A percentile compares a stretch with the other conserved stretches of the same genome.
Evolutionary conservation across 768 basidiomycete genomes (phyloP).

Genomic region (Strobilomyces dryophilus): DNA sequence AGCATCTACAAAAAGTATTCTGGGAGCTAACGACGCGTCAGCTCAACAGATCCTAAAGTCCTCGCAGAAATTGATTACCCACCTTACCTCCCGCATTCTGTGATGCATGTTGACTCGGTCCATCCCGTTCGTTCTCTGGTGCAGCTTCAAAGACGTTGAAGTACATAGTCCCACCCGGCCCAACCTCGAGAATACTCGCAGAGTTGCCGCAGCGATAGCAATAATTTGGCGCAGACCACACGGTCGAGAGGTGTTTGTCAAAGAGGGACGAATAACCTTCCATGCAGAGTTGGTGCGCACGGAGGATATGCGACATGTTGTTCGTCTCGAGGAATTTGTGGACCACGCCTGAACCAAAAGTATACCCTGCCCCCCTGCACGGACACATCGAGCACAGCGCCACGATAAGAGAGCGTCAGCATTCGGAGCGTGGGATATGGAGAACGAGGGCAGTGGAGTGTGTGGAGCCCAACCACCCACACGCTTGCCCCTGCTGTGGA

Average conservation of each 20-base stretch:
- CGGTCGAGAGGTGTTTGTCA: slow-evolving; percentile 91
- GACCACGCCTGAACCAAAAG: slow-evolving; percentile 96
- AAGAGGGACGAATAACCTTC: slow-evolving; percentile 98
- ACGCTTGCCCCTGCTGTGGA: slow-evolving; percentile 1
- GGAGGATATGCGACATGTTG: slow-evolving; percentile 94
- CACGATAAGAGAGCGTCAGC: slow-evolving; percentile 9
- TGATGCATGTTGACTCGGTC: slow-evolving; percentile 61
- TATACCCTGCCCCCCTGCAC: slow-evolving; percentile 92
- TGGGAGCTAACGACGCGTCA: slow-evolving; percentile 50
- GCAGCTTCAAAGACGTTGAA: slow-evolving; percentile 99
- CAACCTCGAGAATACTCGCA: slow-evolving; percentile 93
- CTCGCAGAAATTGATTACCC: slow-evolving; percentile 5
- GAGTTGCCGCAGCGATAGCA: slow-evolving; percentile 98
- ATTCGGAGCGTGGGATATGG: slow-evolving; percentile 6
- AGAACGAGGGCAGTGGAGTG: slow-evolving; percentile 8
- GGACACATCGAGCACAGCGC: neutral
- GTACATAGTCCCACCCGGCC: slow-evolving; percentile 80
- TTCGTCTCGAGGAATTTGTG: slow-evolving; percentile 97
- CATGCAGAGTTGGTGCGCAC: slow-evolving; percentile 99
- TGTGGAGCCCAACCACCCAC: slow-evolving; percentile 10
- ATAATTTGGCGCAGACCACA: slow-evolving; percentile 99
- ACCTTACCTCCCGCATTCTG: slow-evolving; percentile 76
- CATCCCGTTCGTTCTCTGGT: slow-evolving; percentile 94
- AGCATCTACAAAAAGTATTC: slow-evolving; percentile 67
- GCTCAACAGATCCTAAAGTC: neutral